phyloP scores from a whole-genome alignment of 805 yeast genomes.

The Geotrichum ghanense region DNA sequence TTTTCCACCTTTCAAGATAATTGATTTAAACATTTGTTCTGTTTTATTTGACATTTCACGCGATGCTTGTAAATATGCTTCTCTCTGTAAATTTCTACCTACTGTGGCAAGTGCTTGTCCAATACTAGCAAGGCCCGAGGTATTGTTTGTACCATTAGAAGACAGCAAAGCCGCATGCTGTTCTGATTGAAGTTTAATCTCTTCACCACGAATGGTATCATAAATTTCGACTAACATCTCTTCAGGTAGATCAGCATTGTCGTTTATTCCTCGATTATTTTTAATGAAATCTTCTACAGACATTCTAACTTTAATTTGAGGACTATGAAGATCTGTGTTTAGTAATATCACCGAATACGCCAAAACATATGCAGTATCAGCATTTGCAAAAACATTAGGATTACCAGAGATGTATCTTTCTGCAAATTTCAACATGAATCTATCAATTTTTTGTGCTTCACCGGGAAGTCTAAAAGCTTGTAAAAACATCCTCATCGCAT shows the following conservation, averaged over 20 bases:
- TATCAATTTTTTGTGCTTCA: conserved; percentile 94
- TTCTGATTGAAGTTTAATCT: conserved; percentile 84
- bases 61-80: conserved; percentile 87
- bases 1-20: conserved; percentile 27
- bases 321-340: conserved; percentile 89
- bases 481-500: conserved; percentile 71
- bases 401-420: conserved; percentile 83
- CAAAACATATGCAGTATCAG: conserved; percentile 86
- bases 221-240: conserved; percentile 61
- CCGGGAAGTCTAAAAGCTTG: conserved; percentile 94
- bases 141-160: conserved; percentile 36
- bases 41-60: conserved; percentile 85
- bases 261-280: conserved; percentile 88
- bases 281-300: conserved; percentile 73
- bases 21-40: conserved; percentile 62
- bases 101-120: conserved; percentile 34
- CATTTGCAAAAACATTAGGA: conserved; percentile 77
- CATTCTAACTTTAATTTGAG: conserved; percentile 80
- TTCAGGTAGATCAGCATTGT: conserved; percentile 70
- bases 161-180: conserved; percentile 84
- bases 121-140: conserved; percentile 23
- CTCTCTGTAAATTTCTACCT: conserved; percentile 53
- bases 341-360: conserved; percentile 88
- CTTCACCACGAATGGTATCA: conserved; percentile 69
- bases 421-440: conserved; percentile 95